These are phyloP conservation scores for Emergomyces pasteurianus DNA, from an alignment of 2,329 filamentous ascomycete genomes.

Conservation along the genomic window DNA sequence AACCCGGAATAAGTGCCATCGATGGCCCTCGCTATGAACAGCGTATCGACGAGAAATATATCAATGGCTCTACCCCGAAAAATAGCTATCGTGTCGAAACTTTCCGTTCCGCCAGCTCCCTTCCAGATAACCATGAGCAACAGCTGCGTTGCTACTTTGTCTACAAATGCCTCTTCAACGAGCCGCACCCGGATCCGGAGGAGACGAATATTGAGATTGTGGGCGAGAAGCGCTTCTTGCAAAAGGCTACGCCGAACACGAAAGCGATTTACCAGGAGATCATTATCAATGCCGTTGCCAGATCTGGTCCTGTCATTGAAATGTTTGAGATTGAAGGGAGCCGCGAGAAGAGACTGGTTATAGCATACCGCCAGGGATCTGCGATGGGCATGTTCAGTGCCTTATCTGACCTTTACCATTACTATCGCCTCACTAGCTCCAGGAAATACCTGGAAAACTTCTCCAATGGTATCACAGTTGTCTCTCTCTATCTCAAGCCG, in stretches of 20 bases:
- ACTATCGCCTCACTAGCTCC: conserved; percentile 92
- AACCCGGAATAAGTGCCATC: conserved; percentile 65
- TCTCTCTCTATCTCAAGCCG: conserved; percentile 86
- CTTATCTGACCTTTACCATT: conserved; percentile 91
- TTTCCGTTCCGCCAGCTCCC: conserved; percentile 76
- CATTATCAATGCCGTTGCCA: conserved; percentile 68
- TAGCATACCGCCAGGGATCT: conserved; percentile 88
- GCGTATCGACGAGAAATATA: conserved; percentile 87
- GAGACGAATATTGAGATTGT: conserved; percentile 88
- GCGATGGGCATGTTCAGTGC: conserved; percentile 91
- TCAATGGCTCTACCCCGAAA: conserved; percentile 61
- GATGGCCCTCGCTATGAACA: conserved; percentile 85
- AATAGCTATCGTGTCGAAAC: conserved; percentile 90
- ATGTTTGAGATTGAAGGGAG: conserved; percentile 90
- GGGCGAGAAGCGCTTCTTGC: conserved; percentile 84
- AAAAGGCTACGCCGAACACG: conserved; percentile 92
- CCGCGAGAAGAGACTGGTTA: conserved; percentile 83
- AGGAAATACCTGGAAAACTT: conserved; percentile 98
- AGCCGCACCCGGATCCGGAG: conserved; percentile 56
- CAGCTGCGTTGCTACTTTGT: conserved; percentile 97
- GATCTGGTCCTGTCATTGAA: conserved; percentile 92
- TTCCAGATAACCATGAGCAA: conserved; percentile 63
- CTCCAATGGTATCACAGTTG: conserved; percentile 94
- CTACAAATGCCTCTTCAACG: conserved; percentile 86
- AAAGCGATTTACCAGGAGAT: conserved; percentile 93